Percentiles rank a stretch among this genome's conserved stretches.
phyloP scores from a whole-genome alignment of 768 basidiomycete species.

The Rhodotorula kratochvilovae region DNA sequence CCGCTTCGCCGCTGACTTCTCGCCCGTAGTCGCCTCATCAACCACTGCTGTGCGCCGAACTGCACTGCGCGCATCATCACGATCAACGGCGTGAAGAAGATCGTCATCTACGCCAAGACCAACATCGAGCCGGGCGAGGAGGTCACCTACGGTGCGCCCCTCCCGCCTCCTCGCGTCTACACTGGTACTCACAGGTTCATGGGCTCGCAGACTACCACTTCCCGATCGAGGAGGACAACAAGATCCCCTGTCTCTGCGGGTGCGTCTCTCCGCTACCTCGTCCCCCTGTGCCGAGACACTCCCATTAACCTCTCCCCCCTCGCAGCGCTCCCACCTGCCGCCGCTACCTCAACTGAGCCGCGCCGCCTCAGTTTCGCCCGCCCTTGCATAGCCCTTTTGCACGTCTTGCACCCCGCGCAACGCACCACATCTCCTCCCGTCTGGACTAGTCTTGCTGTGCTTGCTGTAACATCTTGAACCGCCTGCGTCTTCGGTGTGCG shows the following conservation, averaged over 20 bases:
- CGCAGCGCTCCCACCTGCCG: slow-evolving; percentile 21
- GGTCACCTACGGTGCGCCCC: slow-evolving; percentile 82
- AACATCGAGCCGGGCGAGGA: slow-evolving; percentile 95
- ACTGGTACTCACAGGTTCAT: neutral
- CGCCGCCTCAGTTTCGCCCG: too few relatives aligned
- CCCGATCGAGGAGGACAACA: slow-evolving; percentile 89
- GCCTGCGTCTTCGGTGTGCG: too few relatives aligned
- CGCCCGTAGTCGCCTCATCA: slow-evolving; percentile 76
- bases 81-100: slow-evolving; percentile 57
- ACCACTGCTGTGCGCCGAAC: slow-evolving; percentile 91
- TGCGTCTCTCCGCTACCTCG: slow-evolving; percentile 54
- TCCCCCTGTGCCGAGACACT: neutral
- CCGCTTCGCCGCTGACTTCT: slow-evolving; percentile 16
- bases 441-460: too few relatives aligned
- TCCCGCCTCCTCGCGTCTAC: neutral
- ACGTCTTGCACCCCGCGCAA: too few relatives aligned
- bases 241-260: slow-evolving; percentile 57
- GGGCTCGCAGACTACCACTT: slow-evolving; percentile 82
- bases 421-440: too few relatives aligned
- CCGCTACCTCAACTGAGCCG: slow-evolving; percentile 21
- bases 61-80: slow-evolving; percentile 56
- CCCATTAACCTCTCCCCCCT: neutral
- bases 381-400: too few relatives aligned
- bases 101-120: slow-evolving; percentile 97
- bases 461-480: too few relatives aligned